Evolutionary conservation across 768 basidiomycete genomes (phyloP).

Genomic region (Leccinum subtestaceum): DNA sequence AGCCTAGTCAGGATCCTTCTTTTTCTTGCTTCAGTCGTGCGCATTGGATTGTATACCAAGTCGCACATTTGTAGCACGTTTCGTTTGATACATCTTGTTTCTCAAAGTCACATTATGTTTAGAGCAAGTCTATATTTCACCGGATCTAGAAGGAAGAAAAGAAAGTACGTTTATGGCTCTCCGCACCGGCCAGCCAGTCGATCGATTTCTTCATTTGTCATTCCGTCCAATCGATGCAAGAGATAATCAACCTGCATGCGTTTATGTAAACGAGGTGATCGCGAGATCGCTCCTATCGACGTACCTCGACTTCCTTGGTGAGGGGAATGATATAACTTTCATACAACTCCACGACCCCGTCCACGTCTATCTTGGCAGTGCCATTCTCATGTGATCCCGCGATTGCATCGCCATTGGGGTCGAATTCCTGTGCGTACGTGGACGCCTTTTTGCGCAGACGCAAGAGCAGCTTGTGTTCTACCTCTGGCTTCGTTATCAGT

Average conservation of each 20-base stretch:
- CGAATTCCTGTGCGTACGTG: constrained; percentile 81
- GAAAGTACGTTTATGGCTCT: constrained; percentile 10
- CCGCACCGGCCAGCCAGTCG: constrained; percentile 37
- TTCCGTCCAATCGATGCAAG: constrained; percentile 81
- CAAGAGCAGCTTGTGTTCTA: constrained; percentile 80
- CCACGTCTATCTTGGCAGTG: constrained; percentile 80
- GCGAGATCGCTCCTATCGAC: constrained; percentile 19
- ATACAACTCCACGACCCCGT: constrained; percentile 90
- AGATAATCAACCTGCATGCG: constrained; percentile 84
- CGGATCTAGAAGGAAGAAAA: constrained; percentile 1
- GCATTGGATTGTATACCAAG: constrained; percentile 21
- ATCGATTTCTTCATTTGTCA: constrained; percentile 79
- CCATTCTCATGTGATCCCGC: constrained; percentile 32
- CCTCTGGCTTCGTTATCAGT: constrained; percentile 96
- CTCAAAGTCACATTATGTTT: background rate
- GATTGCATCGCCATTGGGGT: constrained; percentile 57
- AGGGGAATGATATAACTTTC: constrained; percentile 94
- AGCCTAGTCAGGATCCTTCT: constrained; percentile 17
- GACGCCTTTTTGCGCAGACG: constrained; percentile 83
- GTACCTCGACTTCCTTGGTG: constrained; percentile 97
- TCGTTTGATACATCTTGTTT: constrained; percentile 23
- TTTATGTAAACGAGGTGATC: constrained; percentile 2
- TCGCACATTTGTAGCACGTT: constrained; percentile 24
- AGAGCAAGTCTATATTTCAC: constrained; percentile 7
- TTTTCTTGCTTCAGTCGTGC: constrained; percentile 24